Percentiles rank a stretch among this genome's conserved stretches.
Evolutionary conservation across 352 stramenopile species (phyloP).

Genomic region (Globisporangium yorkense): DNA sequence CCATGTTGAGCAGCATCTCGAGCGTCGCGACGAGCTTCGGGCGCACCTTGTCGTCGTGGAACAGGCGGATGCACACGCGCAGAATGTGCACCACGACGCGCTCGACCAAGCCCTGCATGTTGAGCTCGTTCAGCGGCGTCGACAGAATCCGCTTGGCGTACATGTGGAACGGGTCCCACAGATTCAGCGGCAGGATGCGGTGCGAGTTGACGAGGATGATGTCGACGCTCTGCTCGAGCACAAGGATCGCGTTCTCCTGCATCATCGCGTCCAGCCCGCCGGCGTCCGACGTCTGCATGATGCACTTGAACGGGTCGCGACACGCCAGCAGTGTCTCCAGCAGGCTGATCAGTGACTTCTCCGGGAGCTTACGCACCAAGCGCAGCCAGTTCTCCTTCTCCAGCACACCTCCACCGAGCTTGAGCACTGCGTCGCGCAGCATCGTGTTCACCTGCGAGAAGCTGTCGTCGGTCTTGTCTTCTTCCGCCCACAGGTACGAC

Average conservation of each 20-base stretch:
- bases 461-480: conserved; percentile 73
- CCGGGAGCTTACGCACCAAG: conserved; percentile 71
- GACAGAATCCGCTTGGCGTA: conserved; percentile 76
- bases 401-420: conserved; percentile 63
- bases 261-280: conserved; percentile 73
- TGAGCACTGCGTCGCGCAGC: conserved; percentile 65
- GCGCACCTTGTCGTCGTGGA: conserved; percentile 78
- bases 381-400: conserved; percentile 86
- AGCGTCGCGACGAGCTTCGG: conserved; percentile 80
- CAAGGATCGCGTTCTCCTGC: conserved; percentile 86
- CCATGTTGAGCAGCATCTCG: conserved; percentile 65
- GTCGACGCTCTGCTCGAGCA: conserved; percentile 79
- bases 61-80: conserved; percentile 80
- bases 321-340: conserved; percentile 73
- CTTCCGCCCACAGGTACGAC: conserved; percentile 78
- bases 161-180: conserved; percentile 79
- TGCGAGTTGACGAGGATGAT: conserved; percentile 83
- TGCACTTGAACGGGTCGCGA: conserved; percentile 73
- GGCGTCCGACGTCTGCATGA: conserved; percentile 36
- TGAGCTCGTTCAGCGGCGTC: conserved; percentile 63
- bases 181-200: conserved; percentile 57
- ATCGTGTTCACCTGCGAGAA: conserved; percentile 79
- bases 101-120: conserved; percentile 74
- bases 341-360: conserved; percentile 52
- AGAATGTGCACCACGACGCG: conserved; percentile 84